phyloP scores from a whole-genome alignment of 352 stramenopile genomes.

The Phytophthora sansomeana region DNA sequence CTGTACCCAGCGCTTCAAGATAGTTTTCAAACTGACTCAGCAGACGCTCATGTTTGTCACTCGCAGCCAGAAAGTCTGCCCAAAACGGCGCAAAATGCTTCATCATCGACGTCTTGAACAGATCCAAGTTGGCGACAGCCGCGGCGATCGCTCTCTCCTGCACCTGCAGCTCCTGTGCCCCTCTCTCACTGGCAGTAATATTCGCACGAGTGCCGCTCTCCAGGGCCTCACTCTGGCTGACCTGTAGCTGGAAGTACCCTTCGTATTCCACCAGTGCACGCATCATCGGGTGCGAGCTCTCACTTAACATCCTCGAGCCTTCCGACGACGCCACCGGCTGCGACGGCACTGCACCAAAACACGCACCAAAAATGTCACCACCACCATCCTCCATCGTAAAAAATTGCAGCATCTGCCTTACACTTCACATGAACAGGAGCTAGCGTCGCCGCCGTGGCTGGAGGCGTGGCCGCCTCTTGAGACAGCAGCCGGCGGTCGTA shows the following conservation, averaged over 20 bases:
- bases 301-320: constrained; percentile 73
- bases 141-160: constrained; percentile 77
- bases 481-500: constrained; percentile 87
- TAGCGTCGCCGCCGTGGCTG: constrained; percentile 38
- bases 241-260: constrained; percentile 79
- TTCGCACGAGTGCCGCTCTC: constrained; percentile 64
- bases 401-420: constrained; percentile 22
- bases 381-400: constrained; percentile 6
- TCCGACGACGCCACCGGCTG: constrained; percentile 66
- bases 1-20: constrained; percentile 57
- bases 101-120: constrained; percentile 84
- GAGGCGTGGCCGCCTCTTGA: constrained; percentile 54
- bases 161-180: constrained; percentile 62
- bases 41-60: constrained; percentile 62
- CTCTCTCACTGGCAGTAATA: constrained; percentile 62
- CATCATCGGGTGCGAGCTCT: constrained; percentile 83
- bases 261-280: constrained; percentile 84
- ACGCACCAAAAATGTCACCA: constrained; percentile 2
- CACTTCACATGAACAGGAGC: constrained; percentile 57
- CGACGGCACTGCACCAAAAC: constrained; percentile 55
- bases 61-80: constrained; percentile 71
- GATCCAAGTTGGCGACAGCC: constrained; percentile 81
- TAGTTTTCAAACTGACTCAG: constrained; percentile 79
- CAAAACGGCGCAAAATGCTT: constrained; percentile 88
- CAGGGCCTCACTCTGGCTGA: constrained; percentile 71